Evolutionary conservation across 192 early-diverging fungal genomes (phyloP), one percentile per base, ranked within the genome.

Genomic region (Coemansia umbellata): DNA sequence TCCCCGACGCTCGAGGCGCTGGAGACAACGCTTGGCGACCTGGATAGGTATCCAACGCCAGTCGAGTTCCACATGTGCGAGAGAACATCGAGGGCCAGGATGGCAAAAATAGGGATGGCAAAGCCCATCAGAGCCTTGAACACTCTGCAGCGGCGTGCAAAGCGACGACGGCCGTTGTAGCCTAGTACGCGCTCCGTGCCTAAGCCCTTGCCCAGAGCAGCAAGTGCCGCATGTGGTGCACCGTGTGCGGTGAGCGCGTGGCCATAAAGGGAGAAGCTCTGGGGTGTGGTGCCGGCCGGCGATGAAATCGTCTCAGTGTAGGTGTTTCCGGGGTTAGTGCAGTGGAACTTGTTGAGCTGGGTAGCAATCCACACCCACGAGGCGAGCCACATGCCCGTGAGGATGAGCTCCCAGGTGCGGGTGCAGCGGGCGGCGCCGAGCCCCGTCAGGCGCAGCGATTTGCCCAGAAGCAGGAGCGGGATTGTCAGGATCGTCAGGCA

Each of bases 321-420:
- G 30, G 50, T 40, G 14, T 5, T 36, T 17, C 23, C 41, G 3
- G 54, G 72, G 17, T 52, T 53, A 24, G 10, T 50, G 62, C 73
- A 69, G 14, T 51, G 51, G 73, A 76, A 69, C 66, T 69, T 76
- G 66, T 69, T 76, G 21, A 76, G 54, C 54, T 76, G 73, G 1
- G 56, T 69, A 24, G 66, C 73, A 37, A 69, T 60, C 73, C 73
- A 76, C 35, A 69, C 73, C 73, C 66, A 76, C 19, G 73, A 69
- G 0, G 66, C 57, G 19, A 76, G 62, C 73, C 73, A 76, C 41
- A 76, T 35, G 2, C 53, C 66, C 15, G 73, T 60, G 35, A 76
- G 65, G 18, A 75, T 37, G 15, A 75, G 53, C 61, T 75, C 65
- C 65, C 65, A 68, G 53, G 61, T 51, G 37, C 65, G 72, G 26